Percentiles rank a stretch among this genome's conserved stretches.
Conservation (phyloP, 805 yeast species). For the Jamesozyma hellenica region DNA sequence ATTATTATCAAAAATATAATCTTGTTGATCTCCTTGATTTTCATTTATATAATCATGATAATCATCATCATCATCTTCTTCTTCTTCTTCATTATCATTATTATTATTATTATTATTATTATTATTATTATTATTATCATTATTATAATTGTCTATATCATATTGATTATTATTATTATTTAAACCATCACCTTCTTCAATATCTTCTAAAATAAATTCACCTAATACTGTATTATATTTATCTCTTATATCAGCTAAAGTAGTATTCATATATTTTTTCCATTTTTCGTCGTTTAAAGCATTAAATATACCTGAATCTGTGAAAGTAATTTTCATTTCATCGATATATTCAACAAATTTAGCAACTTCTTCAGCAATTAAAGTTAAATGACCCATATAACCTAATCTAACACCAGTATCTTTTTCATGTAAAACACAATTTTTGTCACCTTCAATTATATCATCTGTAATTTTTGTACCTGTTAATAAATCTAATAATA, state of each 20-base stretch:
- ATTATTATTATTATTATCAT: conserved; percentile 47
- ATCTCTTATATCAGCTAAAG: conserved; percentile 80
- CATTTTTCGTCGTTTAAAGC: conserved; percentile 36
- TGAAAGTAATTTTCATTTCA: conserved; percentile 26
- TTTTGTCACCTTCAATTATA: conserved; percentile 53
- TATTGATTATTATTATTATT: conserved; percentile 12
- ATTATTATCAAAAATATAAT: conserved; percentile 12
- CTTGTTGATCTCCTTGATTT: conserved; percentile 7
- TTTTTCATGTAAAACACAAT: conserved; percentile 51
- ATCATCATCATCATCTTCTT: conserved; percentile 11
- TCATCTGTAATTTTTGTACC: conserved; percentile 46
- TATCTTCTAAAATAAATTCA: conserved; percentile 41
- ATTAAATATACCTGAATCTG: conserved; percentile 16
- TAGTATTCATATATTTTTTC: conserved; percentile 73
- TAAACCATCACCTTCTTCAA: conserved; percentile 9
- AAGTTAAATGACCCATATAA: conserved; percentile 89
- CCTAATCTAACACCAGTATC: conserved; percentile 66
- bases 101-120: conserved; percentile 68
- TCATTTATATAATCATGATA: conserved; percentile 23
- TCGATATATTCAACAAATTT: conserved; percentile 53
- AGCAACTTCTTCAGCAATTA: conserved; percentile 92
- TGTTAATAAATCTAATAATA: conserved; percentile 50
- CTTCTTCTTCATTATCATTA: conserved; percentile 29
- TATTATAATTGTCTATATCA: conserved; percentile 6
- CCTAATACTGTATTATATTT: conserved; percentile 92